Base-by-base conservation (phyloP, 2,329 filamentous ascomycete genomes). In the Talaromyces sp. region DNA sequence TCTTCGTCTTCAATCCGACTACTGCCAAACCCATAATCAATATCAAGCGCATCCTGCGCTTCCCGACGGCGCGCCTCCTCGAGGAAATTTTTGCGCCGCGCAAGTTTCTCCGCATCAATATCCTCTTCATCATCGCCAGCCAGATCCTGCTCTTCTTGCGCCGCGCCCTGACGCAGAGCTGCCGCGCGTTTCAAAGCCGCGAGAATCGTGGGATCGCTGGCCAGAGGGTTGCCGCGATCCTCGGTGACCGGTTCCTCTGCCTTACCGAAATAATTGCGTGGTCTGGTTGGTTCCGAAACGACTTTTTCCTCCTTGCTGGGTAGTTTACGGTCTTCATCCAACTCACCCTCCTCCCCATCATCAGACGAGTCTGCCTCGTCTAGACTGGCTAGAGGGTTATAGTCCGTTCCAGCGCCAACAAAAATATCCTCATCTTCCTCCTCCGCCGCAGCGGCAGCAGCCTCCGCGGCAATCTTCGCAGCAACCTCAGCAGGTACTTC, bases 11-110 rank as follows among this genome's bases (percentile, higher is more conserved):
- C 92, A 68, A 91, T 88, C 29, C 93, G 84, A 69, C 89, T 94
- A 21, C 87, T 90, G 35, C 94, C 94, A 70, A 99, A 97, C 62
- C 92, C 93, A 81, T 97, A 85, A 70, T 99, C 94, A 77, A 99
- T 83, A 75, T 99, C 93, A 60, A 93, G 87, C 54, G 92, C 86
- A 71, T 97, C 93, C 54, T 92, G 85, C 66, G 90, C 88, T 59
- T 87, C 76, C n/a, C 77, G 78, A 10, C 74, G 73, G 51, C 69
- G 71, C 10, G 80, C 85, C 62, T 83, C 83, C 67, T 87, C 80
- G 6, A 97, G 80, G 79, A 97, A 89, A 65, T 85, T 88, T 72
- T 86, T 88, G 56, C 88, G 85, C 8, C 88, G 87, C 55, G 87
- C 86, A 63, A 88, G 84, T 63, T 86, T 84, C 1, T 85, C 85